phyloP scores from a whole-genome alignment of 2,329 filamentous ascomycete genomes.

The Plenodomus biglobosus region DNA sequence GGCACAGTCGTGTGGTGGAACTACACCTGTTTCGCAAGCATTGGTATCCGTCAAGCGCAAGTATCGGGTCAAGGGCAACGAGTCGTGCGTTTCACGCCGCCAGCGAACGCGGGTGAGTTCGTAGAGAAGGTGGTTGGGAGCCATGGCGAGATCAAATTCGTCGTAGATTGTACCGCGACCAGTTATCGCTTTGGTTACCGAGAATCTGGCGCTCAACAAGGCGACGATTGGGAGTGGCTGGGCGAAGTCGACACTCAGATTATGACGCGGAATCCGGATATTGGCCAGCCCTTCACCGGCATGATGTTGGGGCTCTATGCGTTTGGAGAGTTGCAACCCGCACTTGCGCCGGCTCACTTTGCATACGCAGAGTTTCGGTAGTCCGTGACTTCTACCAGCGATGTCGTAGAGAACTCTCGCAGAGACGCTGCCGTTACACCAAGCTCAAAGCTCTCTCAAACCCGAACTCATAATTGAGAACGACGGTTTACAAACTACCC shows the following conservation, averaged over 20 bases:
- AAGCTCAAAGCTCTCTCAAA: too few relatives aligned
- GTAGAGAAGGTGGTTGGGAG: slow-evolving; percentile 11
- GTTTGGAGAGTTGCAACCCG: slow-evolving; percentile 47
- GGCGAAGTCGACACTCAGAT: slow-evolving; percentile 30
- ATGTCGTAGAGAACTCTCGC: too few relatives aligned
- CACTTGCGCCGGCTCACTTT: slow-evolving; percentile 49
- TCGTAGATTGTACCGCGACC: slow-evolving; percentile 4
- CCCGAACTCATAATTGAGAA: too few relatives aligned
- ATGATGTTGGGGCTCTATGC: slow-evolving; percentile 53
- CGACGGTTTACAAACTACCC: too few relatives aligned
- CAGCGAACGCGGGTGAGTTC: slow-evolving; percentile 7
- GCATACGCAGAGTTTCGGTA: slow-evolving; percentile 16
- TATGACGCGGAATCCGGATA: slow-evolving; percentile 42
- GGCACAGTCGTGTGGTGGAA: slow-evolving; percentile 59
- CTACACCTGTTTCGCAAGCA: slow-evolving; percentile 49
- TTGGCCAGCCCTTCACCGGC: slow-evolving; percentile 49
- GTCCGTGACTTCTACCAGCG: too few relatives aligned
- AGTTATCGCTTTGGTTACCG: slow-evolving; percentile 31
- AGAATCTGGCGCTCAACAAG: slow-evolving; percentile 2
- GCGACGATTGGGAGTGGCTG: slow-evolving; percentile 11
- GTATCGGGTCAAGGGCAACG: slow-evolving; percentile 1
- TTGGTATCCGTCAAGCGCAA: slow-evolving; percentile 40
- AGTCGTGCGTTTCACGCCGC: slow-evolving; percentile 7
- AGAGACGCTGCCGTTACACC: too few relatives aligned
- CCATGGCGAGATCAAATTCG: slow-evolving; percentile 23